phyloP scores from a whole-genome alignment of 148 eudicot genomes.

The Fagopyrum homotropicum region DNA sequence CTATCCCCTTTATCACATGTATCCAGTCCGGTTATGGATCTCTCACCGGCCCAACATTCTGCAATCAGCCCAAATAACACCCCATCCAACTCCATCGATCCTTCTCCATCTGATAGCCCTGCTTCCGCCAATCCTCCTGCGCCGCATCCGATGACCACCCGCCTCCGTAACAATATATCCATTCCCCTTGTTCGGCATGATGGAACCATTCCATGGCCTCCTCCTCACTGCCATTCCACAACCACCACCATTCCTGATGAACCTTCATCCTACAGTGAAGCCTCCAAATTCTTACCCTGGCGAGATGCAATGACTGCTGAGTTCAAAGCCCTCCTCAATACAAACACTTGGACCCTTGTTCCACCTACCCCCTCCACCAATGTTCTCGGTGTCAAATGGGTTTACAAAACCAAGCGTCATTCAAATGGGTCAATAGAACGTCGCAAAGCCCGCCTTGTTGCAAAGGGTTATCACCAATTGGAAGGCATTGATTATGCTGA shows the following conservation, averaged over 20 bases:
- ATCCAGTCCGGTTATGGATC: too few relatives aligned
- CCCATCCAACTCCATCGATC: too few relatives aligned
- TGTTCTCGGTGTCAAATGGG: too few relatives aligned
- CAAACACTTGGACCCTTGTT: background rate
- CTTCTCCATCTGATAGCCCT: too few relatives aligned
- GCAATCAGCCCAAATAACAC: too few relatives aligned
- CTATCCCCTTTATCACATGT: too few relatives aligned
- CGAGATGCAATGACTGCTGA: background rate
- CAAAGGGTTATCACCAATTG: background rate
- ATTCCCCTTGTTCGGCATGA: rapidly evolving
- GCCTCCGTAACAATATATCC: background rate
- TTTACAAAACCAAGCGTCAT: too few relatives aligned
- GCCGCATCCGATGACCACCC: background rate
- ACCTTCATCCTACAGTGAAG: background rate
- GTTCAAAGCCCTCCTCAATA: background rate
- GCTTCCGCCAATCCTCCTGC: too few relatives aligned
- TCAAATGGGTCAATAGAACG: too few relatives aligned
- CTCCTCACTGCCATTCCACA: background rate
- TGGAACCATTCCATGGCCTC: background rate
- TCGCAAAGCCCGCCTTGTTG: background rate
- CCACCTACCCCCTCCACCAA: too few relatives aligned
- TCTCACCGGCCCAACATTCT: too few relatives aligned
- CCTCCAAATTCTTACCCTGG: background rate
- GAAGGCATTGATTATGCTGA: background rate
- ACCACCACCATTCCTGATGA: background rate